Evolutionary conservation across 2,329 filamentous ascomycete species (phyloP).

Genomic region (Orbilia blumenaviensis): DNA sequence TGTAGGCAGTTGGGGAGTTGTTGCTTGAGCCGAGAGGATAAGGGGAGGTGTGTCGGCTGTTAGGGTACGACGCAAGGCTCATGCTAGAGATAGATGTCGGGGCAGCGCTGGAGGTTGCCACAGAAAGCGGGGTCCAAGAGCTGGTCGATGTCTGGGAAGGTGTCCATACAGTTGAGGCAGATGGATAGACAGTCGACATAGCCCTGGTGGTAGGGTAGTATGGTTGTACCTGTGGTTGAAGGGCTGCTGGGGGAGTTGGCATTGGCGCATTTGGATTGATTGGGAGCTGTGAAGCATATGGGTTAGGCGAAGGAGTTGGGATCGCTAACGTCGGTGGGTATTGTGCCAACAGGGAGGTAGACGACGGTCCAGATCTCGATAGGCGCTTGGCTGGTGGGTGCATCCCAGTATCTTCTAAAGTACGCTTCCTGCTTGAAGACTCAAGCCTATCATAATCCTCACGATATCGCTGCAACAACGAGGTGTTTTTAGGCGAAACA

Average conservation of each 20-base stretch:
- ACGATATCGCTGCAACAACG: conserved; percentile 59
- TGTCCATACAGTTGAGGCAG: conserved; percentile 66
- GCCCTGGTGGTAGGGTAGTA: conserved; percentile 70
- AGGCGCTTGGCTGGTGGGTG: conserved; percentile 68
- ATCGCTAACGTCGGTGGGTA: conserved; percentile 66
- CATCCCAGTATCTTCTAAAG: conserved; percentile 61
- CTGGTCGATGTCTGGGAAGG: conserved; percentile 61
- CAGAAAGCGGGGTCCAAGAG: conserved; percentile 58
- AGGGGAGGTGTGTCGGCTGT: conserved; percentile 56
- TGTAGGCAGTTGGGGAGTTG: conserved; percentile 64
- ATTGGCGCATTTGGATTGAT: conserved; percentile 64
- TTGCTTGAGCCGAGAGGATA: conserved; percentile 59
- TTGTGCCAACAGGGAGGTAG: conserved; percentile 60
- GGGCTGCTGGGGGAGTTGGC: conserved; percentile 53
- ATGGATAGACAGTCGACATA: conserved; percentile 79
- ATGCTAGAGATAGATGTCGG: conserved; percentile 56
- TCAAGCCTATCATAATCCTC: conserved; percentile 57
- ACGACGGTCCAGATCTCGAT: conserved; percentile 58
- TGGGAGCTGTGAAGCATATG: conserved; percentile 57
- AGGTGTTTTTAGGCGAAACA: conserved; percentile 57
- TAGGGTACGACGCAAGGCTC: conserved; percentile 40
- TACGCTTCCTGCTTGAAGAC: conserved; percentile 61
- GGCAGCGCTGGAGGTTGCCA: conserved; percentile 59
- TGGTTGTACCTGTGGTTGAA: conserved; percentile 35
- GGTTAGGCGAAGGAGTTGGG: conserved; percentile 65